Percentiles rank a stretch among this genome's conserved stretches.
phyloP scores from a whole-genome alignment of 1,284 basidiomycete species.

The Vanrija sp. region DNA sequence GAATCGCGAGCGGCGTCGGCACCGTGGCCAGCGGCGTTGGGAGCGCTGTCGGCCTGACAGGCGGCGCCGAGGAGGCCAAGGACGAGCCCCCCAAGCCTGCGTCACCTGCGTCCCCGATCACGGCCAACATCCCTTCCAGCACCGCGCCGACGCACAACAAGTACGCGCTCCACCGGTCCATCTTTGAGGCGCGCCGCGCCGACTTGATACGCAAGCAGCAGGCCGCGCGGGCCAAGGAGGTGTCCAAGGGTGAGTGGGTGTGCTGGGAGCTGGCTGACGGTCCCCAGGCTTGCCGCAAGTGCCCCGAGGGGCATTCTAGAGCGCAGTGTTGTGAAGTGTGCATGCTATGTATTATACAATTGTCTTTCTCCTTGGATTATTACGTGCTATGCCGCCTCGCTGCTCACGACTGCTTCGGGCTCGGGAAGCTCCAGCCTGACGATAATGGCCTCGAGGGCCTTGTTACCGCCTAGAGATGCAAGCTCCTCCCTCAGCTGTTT shows the following conservation, averaged over 20 bases:
- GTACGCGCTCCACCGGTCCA: constrained; percentile 42
- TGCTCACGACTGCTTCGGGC: not conserved
- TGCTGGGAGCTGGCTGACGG: not conserved
- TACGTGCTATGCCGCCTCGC: not conserved
- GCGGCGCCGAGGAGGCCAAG: constrained; percentile 11
- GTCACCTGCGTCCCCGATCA: constrained; percentile 7
- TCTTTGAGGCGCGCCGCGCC: constrained; percentile 43
- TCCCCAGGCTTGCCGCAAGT: constrained; percentile 23
- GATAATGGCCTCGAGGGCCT: constrained; percentile 38
- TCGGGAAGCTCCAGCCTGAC: constrained; percentile 24
- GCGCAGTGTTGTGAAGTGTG: not conserved
- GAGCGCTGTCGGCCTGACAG: too few species aligned
- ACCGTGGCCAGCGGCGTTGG: too few species aligned
- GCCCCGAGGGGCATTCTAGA: constrained; percentile 21
- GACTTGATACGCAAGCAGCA: constrained; percentile 37
- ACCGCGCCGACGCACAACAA: constrained; percentile 38
- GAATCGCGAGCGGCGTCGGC: constrained; percentile 1
- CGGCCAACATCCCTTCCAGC: constrained; percentile 12
- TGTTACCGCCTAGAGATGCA: constrained; percentile 42
- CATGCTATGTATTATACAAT: constrained; percentile 7
- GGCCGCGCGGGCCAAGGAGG: constrained; percentile 43
- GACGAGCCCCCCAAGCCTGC: constrained; percentile 4
- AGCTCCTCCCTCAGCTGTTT: constrained; percentile 45
- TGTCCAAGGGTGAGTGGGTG: constrained; percentile 35
- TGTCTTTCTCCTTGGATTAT: not conserved